Percentiles rank a stretch among this genome's conserved stretches.
These are phyloP conservation scores for Pochonia chlamydosporia DNA, from an alignment of 2,329 filamentous ascomycete species.

Conservation along the genomic window DNA sequence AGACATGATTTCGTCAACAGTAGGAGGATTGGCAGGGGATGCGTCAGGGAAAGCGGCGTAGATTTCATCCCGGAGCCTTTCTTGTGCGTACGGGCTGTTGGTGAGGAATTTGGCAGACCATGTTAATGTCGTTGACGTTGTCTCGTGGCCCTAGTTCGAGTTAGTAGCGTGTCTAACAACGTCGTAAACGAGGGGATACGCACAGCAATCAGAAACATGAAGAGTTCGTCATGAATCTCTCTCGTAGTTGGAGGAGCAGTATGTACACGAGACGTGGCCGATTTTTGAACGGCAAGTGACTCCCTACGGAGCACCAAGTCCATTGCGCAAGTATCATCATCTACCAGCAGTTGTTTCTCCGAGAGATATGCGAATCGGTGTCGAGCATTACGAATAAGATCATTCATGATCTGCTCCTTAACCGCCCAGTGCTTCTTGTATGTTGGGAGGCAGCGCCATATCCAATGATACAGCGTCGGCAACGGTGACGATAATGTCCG, in stretches of 20 bases:
- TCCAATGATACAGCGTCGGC: neutral
- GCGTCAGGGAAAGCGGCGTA: constrained; percentile 7
- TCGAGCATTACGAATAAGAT: neutral
- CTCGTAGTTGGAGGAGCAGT: constrained; percentile 1
- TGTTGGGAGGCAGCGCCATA: neutral
- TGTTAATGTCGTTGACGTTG: constrained; percentile 13
- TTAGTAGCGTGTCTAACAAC: no score
- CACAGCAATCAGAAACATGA: constrained; percentile 11
- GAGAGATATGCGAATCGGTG: neutral
- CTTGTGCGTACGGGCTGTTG: constrained; percentile 11
- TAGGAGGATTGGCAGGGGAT: neutral
- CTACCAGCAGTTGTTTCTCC: neutral
- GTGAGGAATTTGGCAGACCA: constrained; percentile 17
- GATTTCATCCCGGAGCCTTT: constrained; percentile 15
- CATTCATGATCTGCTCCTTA: neutral
- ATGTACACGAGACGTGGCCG: neutral
- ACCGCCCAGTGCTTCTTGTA: constrained; percentile 1
- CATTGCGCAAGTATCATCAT: constrained; percentile 5
- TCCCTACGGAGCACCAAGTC: constrained; percentile 7
- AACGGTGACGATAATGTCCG: neutral
- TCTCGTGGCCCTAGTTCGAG: constrained; percentile 16
- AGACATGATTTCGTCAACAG: neutral
- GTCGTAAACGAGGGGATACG: no score
- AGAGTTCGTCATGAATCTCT: constrained; percentile 18
- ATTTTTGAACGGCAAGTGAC: neutral